These are phyloP conservation scores for Ananas comosus DNA, from an alignment of 176 grass and related monocot species.

Conservation along the genomic window DNA sequence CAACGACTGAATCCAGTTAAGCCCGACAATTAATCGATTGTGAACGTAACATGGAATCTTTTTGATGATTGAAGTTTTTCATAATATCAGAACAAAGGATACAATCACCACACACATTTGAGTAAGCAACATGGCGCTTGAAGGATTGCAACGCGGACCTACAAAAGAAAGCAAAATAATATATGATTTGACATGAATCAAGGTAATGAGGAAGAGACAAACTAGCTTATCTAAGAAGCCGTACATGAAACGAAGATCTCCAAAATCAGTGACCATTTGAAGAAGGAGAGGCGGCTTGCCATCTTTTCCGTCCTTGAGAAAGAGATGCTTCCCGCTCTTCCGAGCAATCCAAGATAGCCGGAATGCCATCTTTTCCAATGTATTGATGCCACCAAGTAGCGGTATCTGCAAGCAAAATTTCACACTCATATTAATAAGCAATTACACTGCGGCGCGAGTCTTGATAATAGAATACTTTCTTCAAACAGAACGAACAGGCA, in stretches of 20 bases:
- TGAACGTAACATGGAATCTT: constrained; percentile 13
- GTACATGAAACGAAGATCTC: constrained; percentile 76
- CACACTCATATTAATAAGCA: neutral
- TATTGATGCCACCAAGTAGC: constrained; percentile 43
- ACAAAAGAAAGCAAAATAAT: constrained; percentile 17
- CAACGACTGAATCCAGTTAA: constrained; percentile 71
- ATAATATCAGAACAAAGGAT: constrained; percentile 41
- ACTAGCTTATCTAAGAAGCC: constrained; percentile 1
- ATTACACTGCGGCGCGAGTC: too few species aligned
- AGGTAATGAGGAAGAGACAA: neutral
- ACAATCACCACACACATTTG: constrained; percentile 82
- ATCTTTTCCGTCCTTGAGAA: constrained; percentile 60
- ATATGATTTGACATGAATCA: neutral
- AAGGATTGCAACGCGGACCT: constrained; percentile 88
- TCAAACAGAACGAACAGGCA: too few species aligned
- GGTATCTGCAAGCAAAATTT: constrained; percentile 51
- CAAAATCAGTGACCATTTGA: constrained; percentile 71
- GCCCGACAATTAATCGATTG: constrained; percentile 10
- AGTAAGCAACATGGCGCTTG: constrained; percentile 64
- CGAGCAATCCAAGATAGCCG: constrained; percentile 58
- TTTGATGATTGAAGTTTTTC: constrained; percentile 11
- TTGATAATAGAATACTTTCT: too few species aligned
- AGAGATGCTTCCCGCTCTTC: constrained; percentile 83
- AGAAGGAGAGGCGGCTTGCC: constrained; percentile 82
- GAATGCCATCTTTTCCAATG: constrained; percentile 74